Conservation (phyloP, 2,329 filamentous ascomycete species). For the Lanzia echinophila region DNA sequence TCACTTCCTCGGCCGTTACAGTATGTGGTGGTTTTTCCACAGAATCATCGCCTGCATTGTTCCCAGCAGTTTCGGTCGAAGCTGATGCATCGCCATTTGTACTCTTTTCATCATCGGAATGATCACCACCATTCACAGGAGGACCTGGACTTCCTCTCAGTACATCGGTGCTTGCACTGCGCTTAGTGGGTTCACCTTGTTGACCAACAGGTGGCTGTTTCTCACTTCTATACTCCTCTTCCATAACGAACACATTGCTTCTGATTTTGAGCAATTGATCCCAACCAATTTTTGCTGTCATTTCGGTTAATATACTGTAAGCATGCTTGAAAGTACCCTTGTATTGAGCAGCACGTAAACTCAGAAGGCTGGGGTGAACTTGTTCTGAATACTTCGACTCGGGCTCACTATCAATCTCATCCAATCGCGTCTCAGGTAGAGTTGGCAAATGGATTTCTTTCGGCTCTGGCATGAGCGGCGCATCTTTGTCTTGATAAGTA, state of each 20-base stretch:
- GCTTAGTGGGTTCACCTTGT: slow-evolving; percentile 40
- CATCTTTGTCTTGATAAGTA: slow-evolving; percentile 97
- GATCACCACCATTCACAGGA: slow-evolving; percentile 37
- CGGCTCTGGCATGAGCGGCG: slow-evolving; percentile 88
- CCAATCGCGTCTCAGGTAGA: slow-evolving; percentile 79
- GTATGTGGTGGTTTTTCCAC: slow-evolving; percentile 78
- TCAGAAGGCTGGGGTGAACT: slow-evolving; percentile 79
- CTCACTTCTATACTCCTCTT: slow-evolving; percentile 93
- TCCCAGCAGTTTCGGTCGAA: slow-evolving; percentile 23
- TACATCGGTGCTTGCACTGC: slow-evolving; percentile 74
- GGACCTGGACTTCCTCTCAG: slow-evolving; percentile 64
- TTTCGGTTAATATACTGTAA: slow-evolving; percentile 88
- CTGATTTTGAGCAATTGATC: slow-evolving; percentile 90
- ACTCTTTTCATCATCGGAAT: slow-evolving; percentile 28
- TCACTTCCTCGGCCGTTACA: slow-evolving; percentile 69
- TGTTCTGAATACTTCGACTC: slow-evolving; percentile 75
- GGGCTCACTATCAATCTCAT: slow-evolving; percentile 92
- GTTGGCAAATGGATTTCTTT: slow-evolving; percentile 82
- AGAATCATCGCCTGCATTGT: slow-evolving; percentile 27
- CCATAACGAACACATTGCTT: slow-evolving; percentile 98
- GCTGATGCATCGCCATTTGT: slow-evolving; percentile 25
- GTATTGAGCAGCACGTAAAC: slow-evolving; percentile 81
- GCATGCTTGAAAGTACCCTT: slow-evolving; percentile 94
- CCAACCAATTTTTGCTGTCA: slow-evolving; percentile 96
- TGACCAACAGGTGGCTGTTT: slow-evolving; percentile 54